Evolutionary conservation across 306 rosid species (phyloP), one percentile per base, ranked within the genome.

Genomic region (Rosa rugosa): DNA sequence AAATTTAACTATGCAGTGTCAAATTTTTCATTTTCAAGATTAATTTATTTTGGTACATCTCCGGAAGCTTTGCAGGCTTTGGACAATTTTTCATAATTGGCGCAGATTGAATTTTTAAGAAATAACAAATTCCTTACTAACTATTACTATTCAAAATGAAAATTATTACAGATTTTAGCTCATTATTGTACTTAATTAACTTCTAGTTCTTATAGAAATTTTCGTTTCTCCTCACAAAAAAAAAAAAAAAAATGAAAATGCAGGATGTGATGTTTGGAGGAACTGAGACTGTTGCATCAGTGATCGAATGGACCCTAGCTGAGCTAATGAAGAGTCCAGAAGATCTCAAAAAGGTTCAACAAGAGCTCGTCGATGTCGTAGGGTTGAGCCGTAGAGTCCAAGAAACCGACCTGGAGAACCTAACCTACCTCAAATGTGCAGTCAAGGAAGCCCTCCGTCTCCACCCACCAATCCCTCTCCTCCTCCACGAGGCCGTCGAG

Each of bases 191-290:
- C 46, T 31, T 31, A 31, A 31, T 2, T 27, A n/a, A n/a, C 31
- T 27, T 27, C 31, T 27, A 31, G 36, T 31, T 44, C 53, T 47
- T 11, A 47, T 13, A 47, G 17, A 47, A 47, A 47, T 11, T 47
- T 47, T 13, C 1, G 17, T 47, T 13, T 47, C 53, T 47, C 18
- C 14, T 27, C 31, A 27, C 31, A 27, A 27, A 27, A 27, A 27
- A 13, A 27, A 27, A 27, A 27, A 13, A 14, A 49, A 49, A 49
- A 49, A 49, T 53, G 40, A 23, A 71, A 23, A 11, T 67, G 34
- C 64, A 88, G 92, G 90, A 89, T 11, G 85, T 89, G 9, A 89
- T 89, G 92, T 89, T 86, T 65, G 90, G 92, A 1, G 92, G 92
- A 41, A 89, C 89, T 0, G 92, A 89, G 53, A 87, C 90, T 0